phyloP scores from a whole-genome alignment of 768 basidiomycete genomes.

The Paxillus involutus region DNA sequence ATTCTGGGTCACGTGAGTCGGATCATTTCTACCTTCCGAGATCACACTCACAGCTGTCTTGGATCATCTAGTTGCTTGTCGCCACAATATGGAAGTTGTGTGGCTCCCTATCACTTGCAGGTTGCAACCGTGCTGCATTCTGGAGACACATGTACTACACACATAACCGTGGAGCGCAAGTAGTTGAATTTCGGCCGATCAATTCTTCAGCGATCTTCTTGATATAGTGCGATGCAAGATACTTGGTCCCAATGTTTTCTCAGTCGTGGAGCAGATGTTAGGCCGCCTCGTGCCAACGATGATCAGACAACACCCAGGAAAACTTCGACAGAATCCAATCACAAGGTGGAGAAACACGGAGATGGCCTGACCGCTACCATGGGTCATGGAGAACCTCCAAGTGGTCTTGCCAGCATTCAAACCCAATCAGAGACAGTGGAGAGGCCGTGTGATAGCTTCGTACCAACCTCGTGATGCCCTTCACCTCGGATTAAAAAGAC shows the following conservation, averaged over 20 bases:
- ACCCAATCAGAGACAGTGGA: constrained; percentile 11
- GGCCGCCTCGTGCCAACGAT: not conserved
- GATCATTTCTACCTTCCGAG: not conserved
- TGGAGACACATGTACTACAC: constrained; percentile 2
- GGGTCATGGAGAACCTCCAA: not conserved
- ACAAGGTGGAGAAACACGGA: not conserved
- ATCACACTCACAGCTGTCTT: not conserved
- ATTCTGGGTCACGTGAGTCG: constrained; percentile 7
- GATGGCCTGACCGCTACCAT: not conserved
- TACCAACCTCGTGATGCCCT: not conserved
- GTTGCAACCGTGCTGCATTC: not conserved
- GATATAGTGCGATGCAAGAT: not conserved
- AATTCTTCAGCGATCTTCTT: too few species aligned
- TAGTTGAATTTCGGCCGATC: too few species aligned
- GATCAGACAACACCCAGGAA: not conserved
- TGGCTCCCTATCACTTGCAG: too few species aligned
- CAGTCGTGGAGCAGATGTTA: too few species aligned
- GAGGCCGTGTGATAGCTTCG: constrained; percentile 14
- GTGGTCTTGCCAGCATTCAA: not conserved
- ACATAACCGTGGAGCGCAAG: too few species aligned
- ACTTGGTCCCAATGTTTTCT: not conserved
- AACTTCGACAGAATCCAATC: not conserved
- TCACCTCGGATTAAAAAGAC: not conserved
- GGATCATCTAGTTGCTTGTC: constrained; percentile 7
- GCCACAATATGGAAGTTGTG: constrained; percentile 1